Evolutionary conservation across 768 basidiomycete species (phyloP).

Genomic region (Pleurotus giganteus): DNA sequence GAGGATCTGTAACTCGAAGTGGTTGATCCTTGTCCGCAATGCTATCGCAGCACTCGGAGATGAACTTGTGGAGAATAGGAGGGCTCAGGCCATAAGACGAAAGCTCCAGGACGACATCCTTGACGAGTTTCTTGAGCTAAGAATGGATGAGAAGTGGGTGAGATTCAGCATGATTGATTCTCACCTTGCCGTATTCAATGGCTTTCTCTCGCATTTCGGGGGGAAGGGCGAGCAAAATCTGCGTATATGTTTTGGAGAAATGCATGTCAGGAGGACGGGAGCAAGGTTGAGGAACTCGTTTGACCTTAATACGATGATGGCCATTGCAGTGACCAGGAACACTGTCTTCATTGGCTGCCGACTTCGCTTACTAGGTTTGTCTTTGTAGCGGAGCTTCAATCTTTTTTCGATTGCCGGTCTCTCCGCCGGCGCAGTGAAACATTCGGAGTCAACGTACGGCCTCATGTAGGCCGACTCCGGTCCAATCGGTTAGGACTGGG

Average conservation of each 20-base stretch:
- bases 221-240: constrained; percentile 65
- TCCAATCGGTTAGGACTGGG: too few species aligned
- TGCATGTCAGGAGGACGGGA: too few species aligned
- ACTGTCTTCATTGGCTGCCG: too few species aligned
- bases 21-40: background rate
- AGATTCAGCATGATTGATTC: background rate
- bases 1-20: constrained; percentile 1
- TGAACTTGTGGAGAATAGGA: constrained; percentile 41
- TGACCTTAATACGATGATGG: too few species aligned
- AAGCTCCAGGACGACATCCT: constrained; percentile 77
- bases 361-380: too few species aligned
- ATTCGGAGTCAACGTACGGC: too few species aligned
- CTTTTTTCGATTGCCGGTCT: too few species aligned
- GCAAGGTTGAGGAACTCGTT: too few species aligned
- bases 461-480: too few species aligned
- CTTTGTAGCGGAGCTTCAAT: too few species aligned
- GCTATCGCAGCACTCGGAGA: constrained; percentile 15
- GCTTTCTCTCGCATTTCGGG: constrained; percentile 75
- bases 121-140: constrained; percentile 90
- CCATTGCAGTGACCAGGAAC: too few species aligned
- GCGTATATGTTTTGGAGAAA: constrained; percentile 68
- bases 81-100: constrained; percentile 63
- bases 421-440: too few species aligned
- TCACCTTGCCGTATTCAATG: constrained; percentile 81
- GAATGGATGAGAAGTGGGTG: background rate